Conservation (phyloP, 805 yeast species). For the Candida vaughaniae region DNA sequence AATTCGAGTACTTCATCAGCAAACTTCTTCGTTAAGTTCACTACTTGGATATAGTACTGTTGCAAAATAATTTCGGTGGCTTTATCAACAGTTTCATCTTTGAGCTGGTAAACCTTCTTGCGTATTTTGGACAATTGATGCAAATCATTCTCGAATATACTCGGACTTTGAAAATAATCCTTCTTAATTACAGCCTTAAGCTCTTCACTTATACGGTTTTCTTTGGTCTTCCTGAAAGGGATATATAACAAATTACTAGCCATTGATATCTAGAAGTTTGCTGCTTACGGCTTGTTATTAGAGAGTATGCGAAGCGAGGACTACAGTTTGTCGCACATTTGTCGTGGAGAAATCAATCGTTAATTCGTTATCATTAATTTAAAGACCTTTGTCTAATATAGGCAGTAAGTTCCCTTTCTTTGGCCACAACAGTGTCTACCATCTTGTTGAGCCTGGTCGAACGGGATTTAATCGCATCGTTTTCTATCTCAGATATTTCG, state of each 20-base stretch:
- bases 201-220: conserved; percentile 38
- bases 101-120: conserved; percentile 33
- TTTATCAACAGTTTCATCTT: conserved; percentile 24
- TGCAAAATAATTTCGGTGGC: conserved; percentile 38
- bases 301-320: no score
- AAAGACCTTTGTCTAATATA: conserved; percentile 1
- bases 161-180: conserved; percentile 43
- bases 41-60: conserved; percentile 49
- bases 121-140: conserved; percentile 44
- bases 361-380: conserved; percentile 1
- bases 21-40: conserved; percentile 51
- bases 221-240: conserved; percentile 49
- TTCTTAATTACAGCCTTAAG: conserved; percentile 45
- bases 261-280: conserved; percentile 8
- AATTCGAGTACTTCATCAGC: conserved; percentile 62
- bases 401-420: conserved; percentile 12
- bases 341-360: no score
- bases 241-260: conserved; percentile 45
- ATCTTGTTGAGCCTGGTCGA: conserved; percentile 19
- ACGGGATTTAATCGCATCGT: conserved; percentile 7
- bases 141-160: conserved; percentile 30
- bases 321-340: no score
- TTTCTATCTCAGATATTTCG: conserved; percentile 3
- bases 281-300: no score
- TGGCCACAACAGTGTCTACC: conserved; percentile 22